A percentile compares a stretch with the other conserved stretches of the same genome.
Evolutionary conservation across 78 protist genomes (phyloP).

Genomic region (slime mould (Dictyostelium discoideum)): DNA sequence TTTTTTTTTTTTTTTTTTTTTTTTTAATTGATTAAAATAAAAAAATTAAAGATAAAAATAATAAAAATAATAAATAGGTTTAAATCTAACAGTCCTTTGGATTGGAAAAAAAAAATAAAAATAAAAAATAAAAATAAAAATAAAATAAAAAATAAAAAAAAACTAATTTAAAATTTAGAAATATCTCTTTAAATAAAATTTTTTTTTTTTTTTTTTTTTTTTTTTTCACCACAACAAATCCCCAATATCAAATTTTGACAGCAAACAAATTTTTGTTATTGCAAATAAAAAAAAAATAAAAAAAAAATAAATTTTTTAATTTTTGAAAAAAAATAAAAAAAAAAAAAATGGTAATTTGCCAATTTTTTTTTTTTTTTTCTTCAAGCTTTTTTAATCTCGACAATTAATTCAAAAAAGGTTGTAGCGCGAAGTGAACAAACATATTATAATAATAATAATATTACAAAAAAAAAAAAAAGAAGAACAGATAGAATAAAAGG

Average conservation of each 20-base stretch:
- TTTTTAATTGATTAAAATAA: neutral
- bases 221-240: neutral
- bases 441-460: neutral
- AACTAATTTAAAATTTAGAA: too few species aligned
- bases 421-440: neutral
- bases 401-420: neutral
- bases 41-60: too few species aligned
- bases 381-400: neutral
- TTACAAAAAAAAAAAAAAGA: neutral
- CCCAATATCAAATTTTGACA: neutral
- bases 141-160: too few species aligned
- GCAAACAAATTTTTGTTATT: neutral
- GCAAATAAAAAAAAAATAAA: neutral
- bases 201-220: too few species aligned
- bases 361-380: neutral
- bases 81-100: neutral
- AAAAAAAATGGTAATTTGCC: neutral
- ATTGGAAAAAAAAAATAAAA: neutral
- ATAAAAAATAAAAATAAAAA: too few species aligned
- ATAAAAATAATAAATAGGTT: neutral
- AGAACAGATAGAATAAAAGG: neutral
- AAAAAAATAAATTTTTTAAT: too few species aligned
- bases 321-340: too few species aligned
- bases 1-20: too few species aligned
- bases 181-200: neutral